Conservation (phyloP, 2,329 filamentous ascomycete genomes). For the Scytalidium lignicola region DNA sequence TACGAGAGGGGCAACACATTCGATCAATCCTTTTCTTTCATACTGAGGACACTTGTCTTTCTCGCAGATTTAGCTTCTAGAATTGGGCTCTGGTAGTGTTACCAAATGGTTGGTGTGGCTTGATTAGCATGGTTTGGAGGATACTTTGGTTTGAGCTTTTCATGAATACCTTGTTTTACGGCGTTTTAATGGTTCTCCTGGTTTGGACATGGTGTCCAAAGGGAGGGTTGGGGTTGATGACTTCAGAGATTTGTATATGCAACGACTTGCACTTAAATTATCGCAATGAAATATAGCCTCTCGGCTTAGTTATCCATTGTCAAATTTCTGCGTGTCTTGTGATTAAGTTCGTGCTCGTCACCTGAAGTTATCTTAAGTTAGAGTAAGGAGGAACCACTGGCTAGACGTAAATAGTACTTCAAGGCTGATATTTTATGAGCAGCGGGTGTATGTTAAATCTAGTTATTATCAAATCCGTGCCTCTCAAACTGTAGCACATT, state of each 20-base stretch:
- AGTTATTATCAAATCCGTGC: too few relatives aligned
- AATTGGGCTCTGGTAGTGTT: background rate
- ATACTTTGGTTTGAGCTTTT: background rate
- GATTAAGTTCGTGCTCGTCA: too few relatives aligned
- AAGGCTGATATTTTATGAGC: too few relatives aligned
- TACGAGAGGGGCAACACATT: constrained; percentile 24
- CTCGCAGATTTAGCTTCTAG: background rate
- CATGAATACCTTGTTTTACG: background rate
- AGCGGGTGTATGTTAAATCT: too few relatives aligned
- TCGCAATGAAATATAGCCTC: background rate
- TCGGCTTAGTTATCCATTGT: background rate
- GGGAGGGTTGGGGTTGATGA: background rate
- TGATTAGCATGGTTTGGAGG: background rate
- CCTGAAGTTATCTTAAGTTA: too few relatives aligned
- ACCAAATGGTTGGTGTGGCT: background rate
- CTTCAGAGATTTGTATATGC: background rate
- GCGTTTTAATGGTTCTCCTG: background rate
- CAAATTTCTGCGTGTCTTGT: too few relatives aligned
- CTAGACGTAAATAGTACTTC: too few relatives aligned
- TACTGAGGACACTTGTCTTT: background rate
- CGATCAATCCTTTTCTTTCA: background rate
- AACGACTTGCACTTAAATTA: background rate
- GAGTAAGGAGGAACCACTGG: too few relatives aligned
- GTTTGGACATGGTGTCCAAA: background rate
- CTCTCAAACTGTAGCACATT: too few relatives aligned